These are phyloP conservation scores for Agrocybe pediades DNA, from an alignment of 768 basidiomycete species.

Conservation along the genomic window DNA sequence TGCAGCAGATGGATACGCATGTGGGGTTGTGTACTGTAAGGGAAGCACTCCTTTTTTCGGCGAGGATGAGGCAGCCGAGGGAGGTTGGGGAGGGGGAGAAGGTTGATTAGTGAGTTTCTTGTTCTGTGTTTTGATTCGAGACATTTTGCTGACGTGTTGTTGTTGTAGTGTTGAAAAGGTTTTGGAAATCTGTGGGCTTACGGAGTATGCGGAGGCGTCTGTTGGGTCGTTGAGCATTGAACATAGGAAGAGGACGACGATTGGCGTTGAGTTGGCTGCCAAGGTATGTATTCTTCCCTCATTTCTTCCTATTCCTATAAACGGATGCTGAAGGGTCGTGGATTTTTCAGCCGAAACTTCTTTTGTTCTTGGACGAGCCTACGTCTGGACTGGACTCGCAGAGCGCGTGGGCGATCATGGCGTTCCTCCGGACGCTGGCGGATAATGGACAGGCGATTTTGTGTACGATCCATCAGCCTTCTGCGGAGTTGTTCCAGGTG, in stretches of 20 bases:
- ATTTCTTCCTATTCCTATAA: too few species aligned
- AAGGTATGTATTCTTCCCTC: constrained; percentile 49
- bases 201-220: constrained; percentile 60
- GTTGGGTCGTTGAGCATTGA: constrained; percentile 71
- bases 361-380: constrained; percentile 89
- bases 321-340: neutral
- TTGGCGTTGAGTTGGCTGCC: constrained; percentile 86
- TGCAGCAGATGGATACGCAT: constrained; percentile 86
- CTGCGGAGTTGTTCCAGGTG: constrained; percentile 78
- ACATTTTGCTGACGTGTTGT: neutral
- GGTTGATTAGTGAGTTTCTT: constrained; percentile 66
- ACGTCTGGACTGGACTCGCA: constrained; percentile 89
- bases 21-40: constrained; percentile 74
- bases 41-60: constrained; percentile 82
- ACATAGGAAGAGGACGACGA: constrained; percentile 80
- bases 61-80: constrained; percentile 74
- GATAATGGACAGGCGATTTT: constrained; percentile 85
- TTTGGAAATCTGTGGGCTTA: constrained; percentile 65
- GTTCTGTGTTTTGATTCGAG: constrained; percentile 27
- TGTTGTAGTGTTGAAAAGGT: constrained; percentile 44
- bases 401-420: constrained; percentile 82
- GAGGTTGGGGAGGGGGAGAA: constrained; percentile 71
- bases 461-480: constrained; percentile 77
- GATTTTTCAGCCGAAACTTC: constrained; percentile 61
- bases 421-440: constrained; percentile 75